Percentiles rank a stretch among this genome's conserved stretches.
These are phyloP conservation scores for Trichoderma gracile DNA, from an alignment of 2,329 filamentous ascomycete species.

Conservation along the genomic window DNA sequence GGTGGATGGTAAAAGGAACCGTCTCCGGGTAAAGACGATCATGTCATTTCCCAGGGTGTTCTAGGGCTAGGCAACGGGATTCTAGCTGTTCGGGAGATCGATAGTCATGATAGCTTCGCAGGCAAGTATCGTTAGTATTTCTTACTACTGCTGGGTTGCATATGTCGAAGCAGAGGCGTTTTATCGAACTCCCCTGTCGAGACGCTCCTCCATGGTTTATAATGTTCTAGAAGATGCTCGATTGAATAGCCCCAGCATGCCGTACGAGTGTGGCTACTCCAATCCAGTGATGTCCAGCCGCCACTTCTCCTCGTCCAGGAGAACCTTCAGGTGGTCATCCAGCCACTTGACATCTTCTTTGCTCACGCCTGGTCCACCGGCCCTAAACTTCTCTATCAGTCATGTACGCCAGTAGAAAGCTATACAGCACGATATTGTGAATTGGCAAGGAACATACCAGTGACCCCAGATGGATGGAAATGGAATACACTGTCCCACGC, in stretches of 20 bases:
- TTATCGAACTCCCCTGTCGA: not conserved
- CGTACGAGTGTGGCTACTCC: not conserved
- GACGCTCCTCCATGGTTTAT: not conserved
- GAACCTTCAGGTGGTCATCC: constrained; percentile 58
- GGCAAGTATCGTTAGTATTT: not conserved
- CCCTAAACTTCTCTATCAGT: constrained; percentile 42
- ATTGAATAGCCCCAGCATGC: not conserved
- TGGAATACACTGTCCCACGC: constrained; percentile 39
- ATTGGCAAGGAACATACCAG: constrained; percentile 32
- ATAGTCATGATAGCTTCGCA: not conserved
- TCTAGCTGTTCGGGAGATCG: not conserved
- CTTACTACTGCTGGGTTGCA: not conserved
- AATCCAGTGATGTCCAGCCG: constrained; percentile 11
- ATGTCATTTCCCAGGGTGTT: not conserved
- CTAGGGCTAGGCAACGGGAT: not conserved
- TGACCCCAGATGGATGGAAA: constrained; percentile 49
- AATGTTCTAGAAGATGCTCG: not conserved
- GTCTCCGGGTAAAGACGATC: not conserved
- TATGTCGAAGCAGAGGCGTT: not conserved
- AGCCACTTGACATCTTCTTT: constrained; percentile 72
- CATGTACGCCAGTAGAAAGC: not conserved
- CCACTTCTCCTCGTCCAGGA: constrained; percentile 38
- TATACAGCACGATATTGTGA: not conserved
- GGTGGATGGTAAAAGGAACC: not conserved
- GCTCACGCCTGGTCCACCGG: constrained; percentile 69